These are phyloP conservation scores for Nicotiana attenuata DNA, from an alignment of 257 asterid species.

Conservation along the genomic window DNA sequence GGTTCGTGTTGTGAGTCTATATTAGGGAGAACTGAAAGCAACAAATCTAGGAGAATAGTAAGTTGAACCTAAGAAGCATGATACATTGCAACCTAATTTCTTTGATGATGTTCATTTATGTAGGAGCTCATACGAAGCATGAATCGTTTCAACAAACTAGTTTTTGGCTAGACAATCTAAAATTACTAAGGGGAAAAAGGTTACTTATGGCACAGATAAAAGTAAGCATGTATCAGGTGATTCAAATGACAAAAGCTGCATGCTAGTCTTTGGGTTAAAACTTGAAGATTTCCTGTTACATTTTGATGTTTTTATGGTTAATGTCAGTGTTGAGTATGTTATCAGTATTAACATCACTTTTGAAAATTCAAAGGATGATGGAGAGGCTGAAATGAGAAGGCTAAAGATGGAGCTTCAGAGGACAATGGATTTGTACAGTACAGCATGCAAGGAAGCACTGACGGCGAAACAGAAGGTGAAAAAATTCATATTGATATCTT, in stretches of 20 bases:
- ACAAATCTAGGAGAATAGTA: neutral
- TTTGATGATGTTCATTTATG: neutral
- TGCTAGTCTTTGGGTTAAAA: neutral
- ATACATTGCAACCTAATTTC: neutral
- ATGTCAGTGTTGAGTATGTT: neutral
- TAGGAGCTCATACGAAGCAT: neutral
- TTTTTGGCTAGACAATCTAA: neutral
- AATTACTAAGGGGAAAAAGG: neutral
- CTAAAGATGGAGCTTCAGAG: conserved; percentile 69
- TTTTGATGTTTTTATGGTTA: neutral
- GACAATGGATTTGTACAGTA: conserved; percentile 79
- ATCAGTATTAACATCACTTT: neutral
- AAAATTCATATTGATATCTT: neutral
- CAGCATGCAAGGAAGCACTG: conserved; percentile 75
- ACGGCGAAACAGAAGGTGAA: conserved; percentile 70
- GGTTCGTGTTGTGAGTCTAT: neutral
- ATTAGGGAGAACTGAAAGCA: neutral
- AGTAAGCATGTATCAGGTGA: neutral
- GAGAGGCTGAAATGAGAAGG: conserved; percentile 80
- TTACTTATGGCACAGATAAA: neutral
- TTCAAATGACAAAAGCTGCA: neutral
- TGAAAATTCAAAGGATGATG: conserved; percentile 51
- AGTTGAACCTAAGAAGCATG: neutral
- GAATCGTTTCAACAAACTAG: neutral
- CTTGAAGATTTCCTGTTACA: neutral